These are phyloP conservation scores for Xylariaceae sp. DNA, from an alignment of 2,329 filamentous ascomycete genomes.

Conservation along the genomic window DNA sequence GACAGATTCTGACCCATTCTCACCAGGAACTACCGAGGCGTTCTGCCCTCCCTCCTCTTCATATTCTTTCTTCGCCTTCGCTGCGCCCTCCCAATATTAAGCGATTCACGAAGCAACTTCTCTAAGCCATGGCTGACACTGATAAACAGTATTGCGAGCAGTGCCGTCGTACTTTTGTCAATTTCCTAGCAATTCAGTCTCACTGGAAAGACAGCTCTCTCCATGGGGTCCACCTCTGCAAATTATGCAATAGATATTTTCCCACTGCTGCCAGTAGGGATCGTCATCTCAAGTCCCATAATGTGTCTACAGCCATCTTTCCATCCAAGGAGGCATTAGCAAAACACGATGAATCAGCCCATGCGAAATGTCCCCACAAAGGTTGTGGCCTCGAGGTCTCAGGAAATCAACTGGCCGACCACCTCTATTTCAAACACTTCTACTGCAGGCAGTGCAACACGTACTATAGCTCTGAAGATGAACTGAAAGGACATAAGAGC, in stretches of 20 bases:
- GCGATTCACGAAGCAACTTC: no score
- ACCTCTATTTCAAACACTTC: background rate
- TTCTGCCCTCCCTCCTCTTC: no score
- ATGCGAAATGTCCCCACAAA: background rate
- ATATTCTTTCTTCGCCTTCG: no score
- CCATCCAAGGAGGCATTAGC: background rate
- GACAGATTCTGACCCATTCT: no score
- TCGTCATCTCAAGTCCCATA: background rate
- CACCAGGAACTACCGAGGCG: no score
- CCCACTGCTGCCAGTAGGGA: background rate
- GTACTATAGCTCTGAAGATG: background rate
- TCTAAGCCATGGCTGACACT: background rate
- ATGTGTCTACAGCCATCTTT: background rate
- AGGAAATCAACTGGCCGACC: background rate
- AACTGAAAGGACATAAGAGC: conserved; percentile 1
- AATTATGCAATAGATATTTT: background rate
- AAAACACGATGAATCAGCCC: background rate
- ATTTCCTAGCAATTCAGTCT: background rate
- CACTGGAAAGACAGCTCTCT: background rate
- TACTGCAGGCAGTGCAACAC: conserved; percentile 4
- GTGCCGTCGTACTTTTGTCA: background rate
- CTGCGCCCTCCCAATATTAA: no score
- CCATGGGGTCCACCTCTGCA: background rate
- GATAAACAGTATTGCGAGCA: background rate
- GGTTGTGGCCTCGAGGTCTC: conserved; percentile 3